Conservation (phyloP, 2,329 filamentous ascomycete species). For the Epichloe sp. region DNA sequence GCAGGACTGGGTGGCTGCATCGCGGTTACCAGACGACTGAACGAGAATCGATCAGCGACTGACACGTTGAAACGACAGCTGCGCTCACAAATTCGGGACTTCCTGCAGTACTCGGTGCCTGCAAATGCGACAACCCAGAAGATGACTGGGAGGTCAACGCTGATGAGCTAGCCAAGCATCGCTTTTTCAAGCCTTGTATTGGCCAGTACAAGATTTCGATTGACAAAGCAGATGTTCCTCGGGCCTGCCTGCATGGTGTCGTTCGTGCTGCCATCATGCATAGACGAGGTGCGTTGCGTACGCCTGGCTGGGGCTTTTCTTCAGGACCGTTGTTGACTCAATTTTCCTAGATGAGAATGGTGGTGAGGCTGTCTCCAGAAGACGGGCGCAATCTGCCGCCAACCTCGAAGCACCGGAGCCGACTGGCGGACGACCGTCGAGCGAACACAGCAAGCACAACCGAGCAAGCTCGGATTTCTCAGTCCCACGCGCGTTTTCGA, state of each 20-base stretch:
- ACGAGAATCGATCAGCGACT: neutral
- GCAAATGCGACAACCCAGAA: constrained; percentile 74
- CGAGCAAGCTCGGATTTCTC: constrained; percentile 61
- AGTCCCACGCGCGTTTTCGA: constrained; percentile 39
- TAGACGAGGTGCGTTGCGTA: constrained; percentile 47
- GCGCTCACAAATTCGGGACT: constrained; percentile 59
- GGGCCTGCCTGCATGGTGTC: constrained; percentile 63
- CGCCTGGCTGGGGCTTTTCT: neutral
- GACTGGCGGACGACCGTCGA: constrained; percentile 37
- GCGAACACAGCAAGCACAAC: constrained; percentile 52
- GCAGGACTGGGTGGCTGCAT: neutral
- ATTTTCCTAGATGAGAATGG: constrained; percentile 22
- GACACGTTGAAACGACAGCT: constrained; percentile 33
- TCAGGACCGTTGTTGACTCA: constrained; percentile 1
- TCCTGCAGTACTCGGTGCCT: constrained; percentile 71
- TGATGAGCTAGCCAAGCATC: constrained; percentile 45
- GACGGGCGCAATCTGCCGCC: constrained; percentile 47
- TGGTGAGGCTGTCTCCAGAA: constrained; percentile 32
- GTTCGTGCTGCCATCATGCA: constrained; percentile 56
- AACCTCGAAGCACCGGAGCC: constrained; percentile 45
- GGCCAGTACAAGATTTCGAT: constrained; percentile 62
- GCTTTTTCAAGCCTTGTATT: constrained; percentile 54
- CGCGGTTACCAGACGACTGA: no score
- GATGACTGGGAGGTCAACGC: constrained; percentile 59
- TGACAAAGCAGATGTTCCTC: constrained; percentile 56